These are phyloP conservation scores for Cornus florida DNA, from an alignment of 148 eudicot species.

Conservation along the genomic window DNA sequence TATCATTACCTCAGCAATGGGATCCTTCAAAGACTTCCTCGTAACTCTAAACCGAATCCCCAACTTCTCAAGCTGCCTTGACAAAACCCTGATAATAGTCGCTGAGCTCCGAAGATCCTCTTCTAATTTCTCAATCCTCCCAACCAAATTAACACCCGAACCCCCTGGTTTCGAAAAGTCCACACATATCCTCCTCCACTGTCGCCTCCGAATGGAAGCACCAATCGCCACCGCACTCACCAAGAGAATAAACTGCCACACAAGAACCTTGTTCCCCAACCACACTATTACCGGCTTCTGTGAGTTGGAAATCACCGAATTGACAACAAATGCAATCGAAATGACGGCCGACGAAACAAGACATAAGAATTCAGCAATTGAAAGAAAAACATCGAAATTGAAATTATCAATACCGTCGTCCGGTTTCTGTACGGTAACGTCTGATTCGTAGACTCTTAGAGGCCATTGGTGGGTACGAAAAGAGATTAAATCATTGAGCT, in stretches of 20 bases:
- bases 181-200: constrained; percentile 72
- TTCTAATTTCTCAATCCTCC: constrained; percentile 86
- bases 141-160: constrained; percentile 58
- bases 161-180: constrained; percentile 32
- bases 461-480: constrained; percentile 14
- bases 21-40: constrained; percentile 72
- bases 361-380: constrained; percentile 49
- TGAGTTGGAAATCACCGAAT: constrained; percentile 32
- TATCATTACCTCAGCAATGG: constrained; percentile 75
- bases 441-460: constrained; percentile 33
- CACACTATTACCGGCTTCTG: constrained; percentile 38
- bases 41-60: constrained; percentile 87
- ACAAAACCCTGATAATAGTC: constrained; percentile 54
- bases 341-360: constrained; percentile 55
- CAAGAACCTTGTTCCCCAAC: constrained; percentile 49
- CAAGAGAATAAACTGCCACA: constrained; percentile 49
- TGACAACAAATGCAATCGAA: constrained; percentile 44
- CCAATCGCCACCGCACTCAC: constrained; percentile 69
- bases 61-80: constrained; percentile 90
- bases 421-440: constrained; percentile 10
- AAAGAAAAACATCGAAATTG: constrained; percentile 56
- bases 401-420: constrained; percentile 11
- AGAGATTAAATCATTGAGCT: constrained; percentile 3
- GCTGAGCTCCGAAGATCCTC: constrained; percentile 64
- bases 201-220: constrained; percentile 62